Conservation (phyloP, 1,284 basidiomycete genomes). For the Microbotryomycetes sp. region DNA sequence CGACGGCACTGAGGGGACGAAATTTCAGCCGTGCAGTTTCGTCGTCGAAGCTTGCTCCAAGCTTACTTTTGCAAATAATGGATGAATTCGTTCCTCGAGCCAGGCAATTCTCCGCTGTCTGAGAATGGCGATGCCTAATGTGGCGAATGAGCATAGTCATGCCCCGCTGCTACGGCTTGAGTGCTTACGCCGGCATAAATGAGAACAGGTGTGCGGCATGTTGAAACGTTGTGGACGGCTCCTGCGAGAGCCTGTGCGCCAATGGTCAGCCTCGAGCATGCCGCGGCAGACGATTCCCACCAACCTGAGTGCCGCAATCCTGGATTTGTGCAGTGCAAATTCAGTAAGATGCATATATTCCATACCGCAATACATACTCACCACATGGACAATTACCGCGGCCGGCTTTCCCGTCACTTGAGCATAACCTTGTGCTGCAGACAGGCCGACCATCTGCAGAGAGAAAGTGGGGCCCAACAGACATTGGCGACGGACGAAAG, state of each 20-base stretch:
- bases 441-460: slow-evolving; percentile 56
- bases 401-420: slow-evolving; percentile 59
- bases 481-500: not conserved
- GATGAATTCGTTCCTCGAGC: slow-evolving; percentile 60
- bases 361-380: not conserved
- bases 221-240: slow-evolving; percentile 62
- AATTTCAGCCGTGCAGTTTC: not conserved
- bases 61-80: slow-evolving; percentile 59
- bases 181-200: slow-evolving; percentile 55
- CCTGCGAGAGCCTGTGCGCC: slow-evolving; percentile 53
- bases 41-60: too few species aligned
- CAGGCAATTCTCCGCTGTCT: slow-evolving; percentile 51
- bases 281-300: slow-evolving; percentile 4
- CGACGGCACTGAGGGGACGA: slow-evolving; percentile 47
- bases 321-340: not conserved
- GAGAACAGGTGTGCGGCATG: slow-evolving; percentile 54
- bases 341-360: not conserved
- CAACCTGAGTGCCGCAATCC: slow-evolving; percentile 61
- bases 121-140: slow-evolving; percentile 52
- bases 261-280: not conserved
- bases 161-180: too few species aligned
- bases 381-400: slow-evolving; percentile 52
- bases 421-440: slow-evolving; percentile 60
- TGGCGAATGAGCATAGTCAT: too few species aligned
- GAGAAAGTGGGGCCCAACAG: not conserved